phyloP scores from a whole-genome alignment of 2,329 filamentous ascomycete genomes.

The Ceratocystis diversiconidia region DNA sequence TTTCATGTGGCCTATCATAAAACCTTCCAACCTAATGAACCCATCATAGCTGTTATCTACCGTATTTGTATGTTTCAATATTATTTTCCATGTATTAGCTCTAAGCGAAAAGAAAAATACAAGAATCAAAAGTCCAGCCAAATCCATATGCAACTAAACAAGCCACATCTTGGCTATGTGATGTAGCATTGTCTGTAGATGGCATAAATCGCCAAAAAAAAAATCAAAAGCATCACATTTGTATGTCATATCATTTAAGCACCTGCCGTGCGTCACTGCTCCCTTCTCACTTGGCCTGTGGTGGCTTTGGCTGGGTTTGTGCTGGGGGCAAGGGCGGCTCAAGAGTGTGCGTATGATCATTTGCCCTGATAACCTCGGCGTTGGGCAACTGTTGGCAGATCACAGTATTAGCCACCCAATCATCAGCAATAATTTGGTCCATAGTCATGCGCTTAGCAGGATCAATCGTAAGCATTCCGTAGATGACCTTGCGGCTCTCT shows the following conservation, averaged over 20 bases:
- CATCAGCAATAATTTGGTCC: constrained; percentile 71
- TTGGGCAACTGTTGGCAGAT: constrained; percentile 67
- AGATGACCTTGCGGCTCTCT: constrained; percentile 79
- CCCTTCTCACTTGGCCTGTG: neutral
- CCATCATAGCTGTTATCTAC: too few species aligned
- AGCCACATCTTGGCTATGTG: neutral
- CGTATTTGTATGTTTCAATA: too few species aligned
- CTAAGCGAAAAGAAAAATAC: neutral
- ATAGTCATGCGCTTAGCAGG: constrained; percentile 72
- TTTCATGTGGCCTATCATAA: too few species aligned
- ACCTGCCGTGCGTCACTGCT: too few species aligned
- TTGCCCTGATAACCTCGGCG: constrained; percentile 56
- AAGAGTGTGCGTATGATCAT: constrained; percentile 71
- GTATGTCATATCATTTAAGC: neutral
- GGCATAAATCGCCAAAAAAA: neutral
- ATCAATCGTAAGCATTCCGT: constrained; percentile 82
- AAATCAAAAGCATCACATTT: neutral
- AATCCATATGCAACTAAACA: neutral
- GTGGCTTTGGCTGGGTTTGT: constrained; percentile 9
- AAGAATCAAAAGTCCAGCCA: neutral
- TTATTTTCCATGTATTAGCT: too few species aligned
- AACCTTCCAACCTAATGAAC: too few species aligned
- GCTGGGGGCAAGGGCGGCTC: constrained; percentile 49
- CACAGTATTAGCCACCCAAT: constrained; percentile 74
- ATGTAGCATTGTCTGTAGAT: neutral